Conservation (phyloP, 352 stramenopile genomes). For the Pythium sukuiense region DNA sequence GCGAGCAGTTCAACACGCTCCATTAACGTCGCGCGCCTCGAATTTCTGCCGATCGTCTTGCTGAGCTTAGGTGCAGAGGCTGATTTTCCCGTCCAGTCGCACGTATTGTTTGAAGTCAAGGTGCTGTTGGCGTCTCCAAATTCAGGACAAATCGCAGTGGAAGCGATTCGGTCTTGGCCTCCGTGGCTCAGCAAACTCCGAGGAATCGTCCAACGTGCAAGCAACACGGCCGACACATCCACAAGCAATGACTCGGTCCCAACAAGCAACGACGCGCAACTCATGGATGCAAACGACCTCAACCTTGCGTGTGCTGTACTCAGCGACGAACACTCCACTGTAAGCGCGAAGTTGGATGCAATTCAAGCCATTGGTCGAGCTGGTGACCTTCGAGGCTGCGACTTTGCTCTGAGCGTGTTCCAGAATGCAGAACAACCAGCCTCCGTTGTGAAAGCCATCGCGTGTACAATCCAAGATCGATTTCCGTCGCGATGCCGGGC, state of each 20-base stretch:
- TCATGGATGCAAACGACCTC: slow-evolving; percentile 34
- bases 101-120: slow-evolving; percentile 57
- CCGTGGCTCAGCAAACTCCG: slow-evolving; percentile 58
- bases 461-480: slow-evolving; percentile 41
- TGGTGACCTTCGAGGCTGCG: slow-evolving; percentile 43
- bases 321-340: slow-evolving; percentile 44
- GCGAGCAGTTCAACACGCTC: slow-evolving; percentile 22
- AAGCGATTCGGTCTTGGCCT: slow-evolving; percentile 75
- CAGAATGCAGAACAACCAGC: slow-evolving; percentile 42
- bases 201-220: slow-evolving; percentile 25
- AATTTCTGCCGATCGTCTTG: slow-evolving; percentile 58
- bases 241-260: background rate
- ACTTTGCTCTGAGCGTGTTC: slow-evolving; percentile 62
- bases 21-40: slow-evolving; percentile 51
- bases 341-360: slow-evolving; percentile 53
- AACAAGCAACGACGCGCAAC: background rate
- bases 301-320: slow-evolving; percentile 60
- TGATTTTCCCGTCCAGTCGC: slow-evolving; percentile 51
- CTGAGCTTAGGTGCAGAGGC: slow-evolving; percentile 47
- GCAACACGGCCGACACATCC: too few species aligned
- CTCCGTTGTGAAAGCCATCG: slow-evolving; percentile 51
- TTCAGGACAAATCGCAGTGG: slow-evolving; percentile 52
- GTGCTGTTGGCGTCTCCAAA: slow-evolving; percentile 41
- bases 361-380: slow-evolving; percentile 49
- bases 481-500: slow-evolving; percentile 48